Evolutionary conservation across 768 basidiomycete species (phyloP).

Genomic region (Russula ochroleuca): DNA sequence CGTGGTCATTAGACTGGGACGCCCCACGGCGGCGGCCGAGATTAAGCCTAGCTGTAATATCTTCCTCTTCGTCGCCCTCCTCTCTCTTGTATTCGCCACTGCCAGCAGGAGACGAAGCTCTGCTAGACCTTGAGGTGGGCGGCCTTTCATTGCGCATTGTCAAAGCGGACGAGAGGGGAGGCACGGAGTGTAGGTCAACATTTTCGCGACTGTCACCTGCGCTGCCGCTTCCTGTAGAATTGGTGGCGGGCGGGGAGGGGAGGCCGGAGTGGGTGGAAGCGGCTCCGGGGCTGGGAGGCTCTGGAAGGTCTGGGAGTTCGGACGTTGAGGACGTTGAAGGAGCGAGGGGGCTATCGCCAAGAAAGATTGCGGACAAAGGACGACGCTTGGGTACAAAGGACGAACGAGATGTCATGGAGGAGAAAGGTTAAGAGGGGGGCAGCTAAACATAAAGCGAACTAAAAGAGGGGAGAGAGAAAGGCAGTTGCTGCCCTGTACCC

Average conservation of each 20-base stretch:
- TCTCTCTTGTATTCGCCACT: slow-evolving; percentile 50
- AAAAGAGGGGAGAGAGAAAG: slow-evolving; percentile 2
- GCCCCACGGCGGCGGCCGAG: slow-evolving; percentile 33
- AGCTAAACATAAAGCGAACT: slow-evolving; percentile 24
- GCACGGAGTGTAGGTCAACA: slow-evolving; percentile 36
- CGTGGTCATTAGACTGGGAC: slow-evolving; percentile 47
- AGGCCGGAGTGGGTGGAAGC: slow-evolving; percentile 58
- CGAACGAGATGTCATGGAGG: slow-evolving; percentile 50
- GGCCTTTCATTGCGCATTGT: slow-evolving; percentile 43
- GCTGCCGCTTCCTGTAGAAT: slow-evolving; percentile 71
- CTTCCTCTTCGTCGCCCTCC: slow-evolving; percentile 52
- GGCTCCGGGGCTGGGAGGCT: slow-evolving; percentile 60
- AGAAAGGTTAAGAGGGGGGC: slow-evolving; percentile 9
- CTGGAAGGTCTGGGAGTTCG: slow-evolving; percentile 46
- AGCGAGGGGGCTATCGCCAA: slow-evolving; percentile 39
- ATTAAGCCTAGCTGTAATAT: slow-evolving; percentile 52
- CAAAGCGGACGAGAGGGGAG: slow-evolving; percentile 32
- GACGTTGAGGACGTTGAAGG: slow-evolving; percentile 36
- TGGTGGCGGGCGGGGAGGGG: slow-evolving; percentile 81
- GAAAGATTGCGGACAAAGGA: slow-evolving; percentile 59
- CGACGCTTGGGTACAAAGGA: slow-evolving; percentile 43
- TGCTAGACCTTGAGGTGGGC: slow-evolving; percentile 28
- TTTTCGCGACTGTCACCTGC: slow-evolving; percentile 36
- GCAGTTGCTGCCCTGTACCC: background rate
- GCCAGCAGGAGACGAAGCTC: slow-evolving; percentile 31